These are phyloP conservation scores for Leptomonas pyrrhocoris DNA, from an alignment of 208 protist species.

Conservation along the genomic window DNA sequence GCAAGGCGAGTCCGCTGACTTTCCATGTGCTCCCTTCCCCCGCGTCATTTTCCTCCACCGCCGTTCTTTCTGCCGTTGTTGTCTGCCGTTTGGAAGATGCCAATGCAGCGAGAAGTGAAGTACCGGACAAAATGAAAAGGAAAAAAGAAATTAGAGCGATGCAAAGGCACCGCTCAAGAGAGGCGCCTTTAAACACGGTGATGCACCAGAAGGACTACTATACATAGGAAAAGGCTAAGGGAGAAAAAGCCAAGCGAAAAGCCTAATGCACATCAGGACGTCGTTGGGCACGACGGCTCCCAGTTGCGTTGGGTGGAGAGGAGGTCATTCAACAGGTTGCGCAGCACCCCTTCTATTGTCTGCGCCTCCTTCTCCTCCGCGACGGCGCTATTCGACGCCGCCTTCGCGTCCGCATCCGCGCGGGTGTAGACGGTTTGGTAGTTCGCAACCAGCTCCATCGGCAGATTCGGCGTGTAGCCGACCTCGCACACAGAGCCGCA, in stretches of 20 bases:
- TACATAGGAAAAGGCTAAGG: no score
- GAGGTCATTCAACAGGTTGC: slow-evolving; percentile 65
- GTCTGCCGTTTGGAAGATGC: background rate
- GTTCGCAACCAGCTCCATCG: slow-evolving; percentile 75
- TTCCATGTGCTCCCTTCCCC: no score
- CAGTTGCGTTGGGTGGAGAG: slow-evolving; percentile 57
- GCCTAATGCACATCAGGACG: background rate
- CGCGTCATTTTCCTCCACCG: no score
- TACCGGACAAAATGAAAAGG: slow-evolving; percentile 4
- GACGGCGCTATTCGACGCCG: slow-evolving; percentile 3
- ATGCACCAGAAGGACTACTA: no score
- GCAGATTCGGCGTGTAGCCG: slow-evolving; percentile 86
- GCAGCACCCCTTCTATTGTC: slow-evolving; percentile 70
- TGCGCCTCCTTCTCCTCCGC: slow-evolving; percentile 23
- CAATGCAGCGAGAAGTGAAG: background rate
- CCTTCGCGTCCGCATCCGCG: slow-evolving; percentile 11
- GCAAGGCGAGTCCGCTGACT: no score
- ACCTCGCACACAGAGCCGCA: slow-evolving; percentile 82
- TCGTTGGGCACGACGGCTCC: background rate
- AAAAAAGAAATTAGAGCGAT: background rate
- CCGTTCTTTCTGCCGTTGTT: no score
- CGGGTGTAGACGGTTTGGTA: slow-evolving; percentile 67
- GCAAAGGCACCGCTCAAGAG: background rate
- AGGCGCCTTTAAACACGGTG: no score
- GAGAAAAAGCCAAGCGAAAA: background rate